Evolutionary conservation across 164 flowering plant species (phyloP).

Genomic region (Aristolochia fimbriata): DNA sequence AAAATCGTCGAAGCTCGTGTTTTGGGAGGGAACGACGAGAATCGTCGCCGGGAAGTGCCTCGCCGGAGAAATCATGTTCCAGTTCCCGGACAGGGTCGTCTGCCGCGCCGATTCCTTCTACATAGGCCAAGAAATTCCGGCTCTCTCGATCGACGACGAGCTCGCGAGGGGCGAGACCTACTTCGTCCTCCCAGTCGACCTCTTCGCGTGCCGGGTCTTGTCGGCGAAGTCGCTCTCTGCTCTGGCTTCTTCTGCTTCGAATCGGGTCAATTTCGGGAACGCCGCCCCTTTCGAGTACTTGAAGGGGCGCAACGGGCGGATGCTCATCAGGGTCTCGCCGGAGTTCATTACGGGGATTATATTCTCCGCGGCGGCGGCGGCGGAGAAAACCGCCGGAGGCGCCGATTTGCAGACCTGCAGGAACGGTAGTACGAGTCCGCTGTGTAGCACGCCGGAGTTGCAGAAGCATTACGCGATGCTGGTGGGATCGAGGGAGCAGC

Average conservation of each 20-base stretch:
- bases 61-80: slow-evolving; percentile 85
- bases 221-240: slow-evolving; percentile 46
- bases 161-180: slow-evolving; percentile 51
- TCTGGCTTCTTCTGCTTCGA: slow-evolving; percentile 25
- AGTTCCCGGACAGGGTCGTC: slow-evolving; percentile 62
- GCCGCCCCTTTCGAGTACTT: slow-evolving; percentile 48
- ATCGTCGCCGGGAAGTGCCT: slow-evolving; percentile 28
- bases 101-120: slow-evolving; percentile 82
- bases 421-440: slow-evolving; percentile 8
- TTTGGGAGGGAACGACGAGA: slow-evolving; percentile 49
- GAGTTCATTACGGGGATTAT: slow-evolving; percentile 50
- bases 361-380: slow-evolving; percentile 1
- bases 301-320: slow-evolving; percentile 45
- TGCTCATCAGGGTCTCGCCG: slow-evolving; percentile 60
- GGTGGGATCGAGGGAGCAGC: slow-evolving; percentile 55
- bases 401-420: no score
- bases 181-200: slow-evolving; percentile 71
- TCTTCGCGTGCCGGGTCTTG: slow-evolving; percentile 31
- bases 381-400: not conserved
- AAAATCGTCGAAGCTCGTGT: slow-evolving; percentile 38
- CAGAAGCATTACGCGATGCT: slow-evolving; percentile 63
- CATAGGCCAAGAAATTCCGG: slow-evolving; percentile 65
- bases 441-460: slow-evolving; percentile 91
- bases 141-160: slow-evolving; percentile 42
- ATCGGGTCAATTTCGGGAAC: slow-evolving; percentile 12